Evolutionary conservation across 257 asterid species (phyloP).

Genomic region (Leptodermis oblonga): DNA sequence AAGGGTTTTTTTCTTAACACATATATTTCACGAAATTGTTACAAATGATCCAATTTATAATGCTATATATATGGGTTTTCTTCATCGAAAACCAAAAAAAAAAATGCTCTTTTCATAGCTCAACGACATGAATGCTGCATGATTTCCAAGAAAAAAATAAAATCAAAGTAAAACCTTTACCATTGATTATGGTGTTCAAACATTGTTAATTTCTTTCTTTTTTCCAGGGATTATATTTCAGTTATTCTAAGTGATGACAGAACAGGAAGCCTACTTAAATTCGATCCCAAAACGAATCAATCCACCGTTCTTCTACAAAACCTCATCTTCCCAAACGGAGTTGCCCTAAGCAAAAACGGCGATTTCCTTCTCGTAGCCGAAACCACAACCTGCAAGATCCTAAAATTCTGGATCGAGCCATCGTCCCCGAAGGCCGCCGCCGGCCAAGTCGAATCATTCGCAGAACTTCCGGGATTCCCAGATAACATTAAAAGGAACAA

Average conservation of each 20-base stretch:
- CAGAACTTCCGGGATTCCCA: conserved; percentile 56
- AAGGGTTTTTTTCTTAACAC: too few species aligned
- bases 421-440: conserved; percentile 30
- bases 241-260: conserved; percentile 34
- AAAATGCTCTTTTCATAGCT: too few species aligned
- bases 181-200: not conserved
- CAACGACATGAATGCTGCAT: too few species aligned
- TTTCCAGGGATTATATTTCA: not conserved
- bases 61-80: too few species aligned
- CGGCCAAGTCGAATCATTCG: conserved; percentile 33
- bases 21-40: too few species aligned
- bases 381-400: conserved; percentile 50
- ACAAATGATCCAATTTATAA: too few species aligned
- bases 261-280: conserved; percentile 61
- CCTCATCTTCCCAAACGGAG: conserved; percentile 77
- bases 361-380: conserved; percentile 57
- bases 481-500: conserved; percentile 56
- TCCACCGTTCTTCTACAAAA: conserved; percentile 33
- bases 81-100: too few species aligned
- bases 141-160: too few species aligned
- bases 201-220: too few species aligned
- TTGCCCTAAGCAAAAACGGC: conserved; percentile 49
- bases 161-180: not conserved
- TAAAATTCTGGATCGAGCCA: conserved; percentile 51
- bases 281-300: conserved; percentile 37